Percentiles rank a stretch among this genome's conserved stretches.
These are phyloP conservation scores for Oryza nivara DNA, from an alignment of 176 grass and related monocot species.

Conservation along the genomic window DNA sequence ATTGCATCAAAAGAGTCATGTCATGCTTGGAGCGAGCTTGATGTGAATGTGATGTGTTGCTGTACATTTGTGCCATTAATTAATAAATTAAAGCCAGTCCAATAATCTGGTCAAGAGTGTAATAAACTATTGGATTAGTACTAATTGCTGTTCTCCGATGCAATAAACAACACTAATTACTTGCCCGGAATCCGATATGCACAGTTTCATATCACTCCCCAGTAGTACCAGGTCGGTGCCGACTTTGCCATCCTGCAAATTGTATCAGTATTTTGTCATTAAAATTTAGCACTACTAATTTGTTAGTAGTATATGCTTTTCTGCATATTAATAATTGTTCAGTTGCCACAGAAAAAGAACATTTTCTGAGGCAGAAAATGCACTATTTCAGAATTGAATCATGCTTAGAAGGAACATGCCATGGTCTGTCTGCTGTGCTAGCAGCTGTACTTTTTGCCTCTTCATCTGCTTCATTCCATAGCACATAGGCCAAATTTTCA, in stretches of 20 bases:
- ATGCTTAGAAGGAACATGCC: constrained; percentile 27
- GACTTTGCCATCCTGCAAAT: constrained; percentile 5
- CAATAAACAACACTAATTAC: neutral
- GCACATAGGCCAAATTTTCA: neutral
- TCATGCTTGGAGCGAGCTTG: neutral
- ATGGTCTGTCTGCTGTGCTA: constrained; percentile 31
- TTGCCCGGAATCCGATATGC: neutral
- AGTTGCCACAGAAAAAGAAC: neutral
- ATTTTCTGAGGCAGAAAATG: neutral
- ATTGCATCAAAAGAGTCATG: neutral
- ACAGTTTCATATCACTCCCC: neutral
- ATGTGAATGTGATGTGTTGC: neutral
- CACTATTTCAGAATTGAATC: neutral
- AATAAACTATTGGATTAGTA: neutral
- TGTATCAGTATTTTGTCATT: neutral
- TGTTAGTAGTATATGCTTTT: neutral
- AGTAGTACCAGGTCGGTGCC: constrained; percentile 39
- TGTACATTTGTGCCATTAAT: neutral
- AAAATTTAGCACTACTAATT: neutral
- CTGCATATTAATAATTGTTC: neutral
- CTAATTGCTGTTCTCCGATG: neutral
- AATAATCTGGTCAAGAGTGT: neutral
- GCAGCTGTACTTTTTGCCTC: constrained; percentile 13
- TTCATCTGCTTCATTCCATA: neutral
- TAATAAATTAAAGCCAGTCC: neutral